A percentile compares a stretch with the other conserved stretches of the same genome.
Conservation (phyloP, 176 grass and related monocot genomes). For the Triticum monococcum region DNA sequence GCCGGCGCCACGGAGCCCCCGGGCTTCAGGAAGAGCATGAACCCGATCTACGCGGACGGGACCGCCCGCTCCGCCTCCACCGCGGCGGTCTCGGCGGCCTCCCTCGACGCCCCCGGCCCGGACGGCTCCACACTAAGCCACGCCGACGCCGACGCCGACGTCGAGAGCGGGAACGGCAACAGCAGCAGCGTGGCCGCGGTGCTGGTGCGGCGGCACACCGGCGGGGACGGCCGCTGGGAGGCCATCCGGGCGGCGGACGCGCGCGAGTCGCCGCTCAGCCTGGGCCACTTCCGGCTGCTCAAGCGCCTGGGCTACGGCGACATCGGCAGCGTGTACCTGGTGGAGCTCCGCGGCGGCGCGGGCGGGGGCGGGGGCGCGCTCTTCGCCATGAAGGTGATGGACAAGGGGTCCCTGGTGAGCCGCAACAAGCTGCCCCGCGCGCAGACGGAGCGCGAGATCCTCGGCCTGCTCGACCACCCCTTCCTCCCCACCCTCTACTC, state of each 20-base stretch:
- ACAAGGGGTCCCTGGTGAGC: slow-evolving; percentile 66
- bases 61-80: not conserved
- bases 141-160: not conserved
- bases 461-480: slow-evolving; percentile 76
- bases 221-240: slow-evolving; percentile 65
- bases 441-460: slow-evolving; percentile 86
- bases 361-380: slow-evolving; percentile 32
- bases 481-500: slow-evolving; percentile 94
- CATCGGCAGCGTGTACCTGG: slow-evolving; percentile 96
- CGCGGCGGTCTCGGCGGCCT: not conserved
- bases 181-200: not conserved
- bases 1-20: not conserved
- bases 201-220: slow-evolving; percentile 64
- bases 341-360: slow-evolving; percentile 65
- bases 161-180: not conserved
- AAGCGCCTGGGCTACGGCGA: slow-evolving; percentile 82
- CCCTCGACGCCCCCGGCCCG: not conserved
- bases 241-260: slow-evolving; percentile 59
- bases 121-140: not conserved
- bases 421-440: slow-evolving; percentile 83
- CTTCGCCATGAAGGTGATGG: slow-evolving; percentile 99
- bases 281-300: slow-evolving; percentile 84
- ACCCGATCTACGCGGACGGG: slow-evolving; percentile 28
- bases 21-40: slow-evolving; percentile 46
- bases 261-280: slow-evolving; percentile 61